Percentiles rank a stretch among this genome's conserved stretches.
Conservation (phyloP, 176 grass and related monocot genomes). For the Carex myosuroides region DNA sequence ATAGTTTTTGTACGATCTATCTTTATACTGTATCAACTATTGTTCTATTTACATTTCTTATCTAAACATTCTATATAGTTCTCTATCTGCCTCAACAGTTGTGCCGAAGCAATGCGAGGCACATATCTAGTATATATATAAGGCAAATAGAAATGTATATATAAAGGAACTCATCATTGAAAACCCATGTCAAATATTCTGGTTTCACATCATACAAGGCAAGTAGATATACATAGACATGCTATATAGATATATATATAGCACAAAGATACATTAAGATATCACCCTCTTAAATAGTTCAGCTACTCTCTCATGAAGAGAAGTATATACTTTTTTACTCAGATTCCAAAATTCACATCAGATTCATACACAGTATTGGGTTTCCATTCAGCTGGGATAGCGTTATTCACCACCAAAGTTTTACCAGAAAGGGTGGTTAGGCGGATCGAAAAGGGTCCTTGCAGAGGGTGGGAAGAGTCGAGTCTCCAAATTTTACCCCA, state of each 20-base stretch:
- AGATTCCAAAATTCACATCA: slow-evolving; percentile 24
- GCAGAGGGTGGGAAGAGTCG: slow-evolving; percentile 52
- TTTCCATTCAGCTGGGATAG: slow-evolving; percentile 23
- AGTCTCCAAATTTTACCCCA: slow-evolving; percentile 76
- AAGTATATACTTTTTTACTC: neutral
- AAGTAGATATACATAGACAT: neutral
- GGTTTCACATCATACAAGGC: neutral
- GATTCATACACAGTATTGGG: slow-evolving; percentile 16
- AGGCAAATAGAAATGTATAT: too few species aligned
- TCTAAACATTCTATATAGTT: too few species aligned
- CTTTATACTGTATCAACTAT: too few species aligned
- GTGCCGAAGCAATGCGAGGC: too few species aligned
- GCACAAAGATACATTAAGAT: neutral
- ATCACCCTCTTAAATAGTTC: neutral
- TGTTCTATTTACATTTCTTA: too few species aligned
- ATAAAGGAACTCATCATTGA: neutral
- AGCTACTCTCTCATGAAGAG: neutral
- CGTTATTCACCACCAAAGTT: slow-evolving; percentile 15
- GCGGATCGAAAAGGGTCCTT: slow-evolving; percentile 65
- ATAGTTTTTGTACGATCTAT: too few species aligned
- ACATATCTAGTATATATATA: too few species aligned
- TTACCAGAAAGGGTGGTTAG: slow-evolving; percentile 31
- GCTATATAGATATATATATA: neutral
- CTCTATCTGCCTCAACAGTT: too few species aligned
- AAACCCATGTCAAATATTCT: neutral